Conservation (phyloP, 2,329 filamentous ascomycete species). For the Aspergillus ustus region DNA sequence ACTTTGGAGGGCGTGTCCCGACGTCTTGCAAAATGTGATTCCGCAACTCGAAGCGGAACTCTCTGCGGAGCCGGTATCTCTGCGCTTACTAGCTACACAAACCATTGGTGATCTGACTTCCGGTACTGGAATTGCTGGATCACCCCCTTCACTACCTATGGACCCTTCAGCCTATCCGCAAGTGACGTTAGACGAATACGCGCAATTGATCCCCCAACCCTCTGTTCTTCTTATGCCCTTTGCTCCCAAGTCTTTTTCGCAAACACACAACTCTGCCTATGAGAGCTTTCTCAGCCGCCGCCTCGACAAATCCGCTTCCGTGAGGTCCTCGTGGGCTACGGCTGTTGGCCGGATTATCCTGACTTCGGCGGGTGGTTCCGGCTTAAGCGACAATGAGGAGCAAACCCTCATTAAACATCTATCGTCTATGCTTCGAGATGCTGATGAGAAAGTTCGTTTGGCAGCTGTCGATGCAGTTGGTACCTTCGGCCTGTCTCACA, state of each 20-base stretch:
- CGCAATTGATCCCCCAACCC: constrained; percentile 55
- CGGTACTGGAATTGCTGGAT: constrained; percentile 88
- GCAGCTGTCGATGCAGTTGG: constrained; percentile 86
- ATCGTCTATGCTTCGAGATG: constrained; percentile 80
- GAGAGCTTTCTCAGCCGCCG: constrained; percentile 81
- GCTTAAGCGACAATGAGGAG: constrained; percentile 83
- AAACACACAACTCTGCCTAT: constrained; percentile 78
- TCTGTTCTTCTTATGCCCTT: constrained; percentile 78
- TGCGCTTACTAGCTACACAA: constrained; percentile 87
- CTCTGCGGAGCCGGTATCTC: constrained; percentile 82
- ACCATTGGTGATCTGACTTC: constrained; percentile 94
- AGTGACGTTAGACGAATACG: constrained; percentile 49
- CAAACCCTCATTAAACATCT: constrained; percentile 73
- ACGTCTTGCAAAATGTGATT: constrained; percentile 88
- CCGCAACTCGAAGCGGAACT: constrained; percentile 92
- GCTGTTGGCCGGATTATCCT: constrained; percentile 82
- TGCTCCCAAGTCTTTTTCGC: constrained; percentile 86
- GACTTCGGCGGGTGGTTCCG: constrained; percentile 90
- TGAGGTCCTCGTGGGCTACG: constrained; percentile 85
- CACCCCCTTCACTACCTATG: constrained; percentile 71
- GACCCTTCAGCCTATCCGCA: constrained; percentile 87
- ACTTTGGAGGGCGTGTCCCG: constrained; percentile 88
- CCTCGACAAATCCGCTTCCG: constrained; percentile 81
- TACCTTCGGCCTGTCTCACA: constrained; percentile 76
- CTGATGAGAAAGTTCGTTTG: constrained; percentile 87